These are phyloP conservation scores for Bryoerythrophyllum caledonicum DNA, from an alignment of 225 moss, liverwort and hornwort genomes.

Conservation along the genomic window DNA sequence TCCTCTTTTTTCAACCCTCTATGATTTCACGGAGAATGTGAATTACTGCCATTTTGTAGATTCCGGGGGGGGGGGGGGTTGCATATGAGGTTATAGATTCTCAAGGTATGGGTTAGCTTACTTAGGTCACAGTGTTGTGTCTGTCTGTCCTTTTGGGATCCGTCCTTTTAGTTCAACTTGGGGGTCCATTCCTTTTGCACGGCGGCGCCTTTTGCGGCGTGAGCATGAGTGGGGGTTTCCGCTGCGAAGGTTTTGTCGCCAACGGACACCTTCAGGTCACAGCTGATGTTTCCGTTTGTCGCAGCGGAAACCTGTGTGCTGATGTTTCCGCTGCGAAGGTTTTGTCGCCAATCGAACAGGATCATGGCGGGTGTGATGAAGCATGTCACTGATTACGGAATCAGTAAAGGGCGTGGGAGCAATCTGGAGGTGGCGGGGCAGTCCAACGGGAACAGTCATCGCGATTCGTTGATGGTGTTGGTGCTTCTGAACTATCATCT, in stretches of 20 bases:
- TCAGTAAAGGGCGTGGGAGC: slow-evolving; percentile 21
- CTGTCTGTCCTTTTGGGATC: too few species aligned
- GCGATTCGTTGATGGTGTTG: slow-evolving; percentile 49
- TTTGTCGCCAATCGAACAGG: slow-evolving; percentile 27
- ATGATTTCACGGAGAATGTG: background rate
- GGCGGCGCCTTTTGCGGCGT: background rate
- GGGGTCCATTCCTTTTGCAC: background rate
- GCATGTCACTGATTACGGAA: slow-evolving; percentile 43
- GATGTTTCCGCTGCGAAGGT: slow-evolving; percentile 26
- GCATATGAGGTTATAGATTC: too few species aligned
- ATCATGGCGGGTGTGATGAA: slow-evolving; percentile 41
- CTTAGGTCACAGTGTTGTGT: background rate
- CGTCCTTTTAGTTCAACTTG: background rate
- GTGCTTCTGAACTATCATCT: slow-evolving; percentile 71
- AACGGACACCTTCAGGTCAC: too few species aligned
- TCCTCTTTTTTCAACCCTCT: background rate
- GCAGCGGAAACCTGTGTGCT: too few species aligned
- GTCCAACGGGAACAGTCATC: background rate
- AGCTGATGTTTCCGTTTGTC: too few species aligned
- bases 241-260: too few species aligned
- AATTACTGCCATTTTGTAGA: too few species aligned
- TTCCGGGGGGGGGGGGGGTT: background rate
- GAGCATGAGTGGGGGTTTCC: slow-evolving; percentile 7
- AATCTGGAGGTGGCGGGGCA: slow-evolving; percentile 8
- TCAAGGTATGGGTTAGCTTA: background rate